phyloP scores from a whole-genome alignment of 768 basidiomycete genomes.

The Lactarius sp. region DNA sequence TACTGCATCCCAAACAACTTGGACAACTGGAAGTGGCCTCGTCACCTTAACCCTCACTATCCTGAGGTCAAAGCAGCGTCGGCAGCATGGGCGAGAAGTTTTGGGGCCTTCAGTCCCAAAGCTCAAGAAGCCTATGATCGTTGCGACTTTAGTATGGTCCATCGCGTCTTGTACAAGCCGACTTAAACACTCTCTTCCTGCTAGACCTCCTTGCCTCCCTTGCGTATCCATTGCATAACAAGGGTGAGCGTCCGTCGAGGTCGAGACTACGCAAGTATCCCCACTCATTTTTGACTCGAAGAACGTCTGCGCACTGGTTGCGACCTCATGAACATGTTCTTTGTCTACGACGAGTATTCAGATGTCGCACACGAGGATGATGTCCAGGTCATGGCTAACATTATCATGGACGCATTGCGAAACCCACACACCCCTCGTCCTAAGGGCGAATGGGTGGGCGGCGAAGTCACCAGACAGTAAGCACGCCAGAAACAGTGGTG shows the following conservation, averaged over 20 bases:
- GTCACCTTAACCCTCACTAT: slow-evolving; percentile 28
- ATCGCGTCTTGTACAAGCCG: not conserved
- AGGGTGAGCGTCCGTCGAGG: slow-evolving; percentile 13
- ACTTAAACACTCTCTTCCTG: not conserved
- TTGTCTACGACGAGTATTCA: slow-evolving; percentile 29
- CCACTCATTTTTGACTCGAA: slow-evolving; percentile 5
- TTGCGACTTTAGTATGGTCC: slow-evolving; percentile 28
- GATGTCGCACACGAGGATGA: slow-evolving; percentile 24
- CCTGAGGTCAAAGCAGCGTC: slow-evolving; percentile 26
- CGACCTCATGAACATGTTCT: slow-evolving; percentile 31
- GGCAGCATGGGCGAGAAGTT: slow-evolving; percentile 26
- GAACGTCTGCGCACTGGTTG: slow-evolving; percentile 25
- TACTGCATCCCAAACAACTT: slow-evolving; percentile 23
- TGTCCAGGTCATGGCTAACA: slow-evolving; percentile 24
- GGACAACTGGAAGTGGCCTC: slow-evolving; percentile 28
- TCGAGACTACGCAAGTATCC: too few species aligned
- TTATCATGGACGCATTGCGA: slow-evolving; percentile 27
- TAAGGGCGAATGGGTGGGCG: slow-evolving; percentile 26
- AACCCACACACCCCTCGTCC: slow-evolving; percentile 27
- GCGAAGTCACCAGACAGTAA: slow-evolving; percentile 28
- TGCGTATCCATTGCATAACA: slow-evolving; percentile 27
- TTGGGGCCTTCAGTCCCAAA: slow-evolving; percentile 27
- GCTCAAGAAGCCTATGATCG: slow-evolving; percentile 27
- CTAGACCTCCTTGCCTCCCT: slow-evolving; percentile 28
- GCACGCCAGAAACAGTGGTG: not conserved